Evolutionary conservation across 2,329 filamentous ascomycete genomes (phyloP), one percentile per base, ranked within the genome.

Genomic region (Cytospora piceae): DNA sequence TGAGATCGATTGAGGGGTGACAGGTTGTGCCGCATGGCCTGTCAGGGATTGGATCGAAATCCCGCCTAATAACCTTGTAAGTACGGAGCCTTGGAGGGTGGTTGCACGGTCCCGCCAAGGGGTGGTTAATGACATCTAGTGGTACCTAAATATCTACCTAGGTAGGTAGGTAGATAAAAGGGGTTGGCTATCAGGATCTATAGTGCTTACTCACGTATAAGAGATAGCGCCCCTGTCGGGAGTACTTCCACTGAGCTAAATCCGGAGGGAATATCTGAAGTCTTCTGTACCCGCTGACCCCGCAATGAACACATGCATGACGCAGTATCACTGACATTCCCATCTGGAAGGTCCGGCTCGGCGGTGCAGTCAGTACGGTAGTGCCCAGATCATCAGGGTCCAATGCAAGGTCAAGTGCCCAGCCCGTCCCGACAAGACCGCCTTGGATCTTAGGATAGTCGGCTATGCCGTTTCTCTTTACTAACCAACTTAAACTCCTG

Each of bases 201-300:
- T 46, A 5, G 20, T n/a, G 20, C 6, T 22, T 8, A 1, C 7
- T 5, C 20, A 11, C n/a, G 3, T 22, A 1, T 2, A 8, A 8
- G 20, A 20, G 42, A 46, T 49, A 49, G 22, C n/a, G 24, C 11
- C 3, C n/a, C 20, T 22, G 46, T 3, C 4, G 8, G 20, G 3
- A 14, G 46, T 49, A 49, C 46, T 14, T 24, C 9, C 17, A n/a
- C 20, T 7, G n/a, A n/a, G n/a, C n/a, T 24, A 49, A 49, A 49
- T 49, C 46, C 46, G 46, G n/a, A 49, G n/a, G 9, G 8, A 49
- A n/a, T 6, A n/a, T n/a, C 11, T 9, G 42, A 63, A 37, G 61
- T 63, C 53, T 57, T 46, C 9, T 29, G 39, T 63, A 63, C 61
- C 61, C 61, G 61, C 61, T 15, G 8, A 46, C 61, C 61, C 61